Evolutionary conservation across 2,329 filamentous ascomycete species (phyloP), one percentile per base, ranked within the genome.

Genomic region (Ceratocystis destructans): DNA sequence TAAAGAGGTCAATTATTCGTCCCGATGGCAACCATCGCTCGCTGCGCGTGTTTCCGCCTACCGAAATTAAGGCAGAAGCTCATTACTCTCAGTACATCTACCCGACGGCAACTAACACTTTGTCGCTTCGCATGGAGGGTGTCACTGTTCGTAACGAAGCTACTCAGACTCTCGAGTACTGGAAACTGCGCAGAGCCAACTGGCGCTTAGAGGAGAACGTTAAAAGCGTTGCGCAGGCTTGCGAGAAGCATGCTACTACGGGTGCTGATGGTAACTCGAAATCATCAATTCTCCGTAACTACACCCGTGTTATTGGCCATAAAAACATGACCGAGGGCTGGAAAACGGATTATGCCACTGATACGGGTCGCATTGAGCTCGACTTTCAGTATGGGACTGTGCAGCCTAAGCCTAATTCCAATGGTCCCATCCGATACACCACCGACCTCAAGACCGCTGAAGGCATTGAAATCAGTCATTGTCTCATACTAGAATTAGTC

Each of bases 191-290:
- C 75, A 94, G 95, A 76, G 82, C 96, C 70, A 90, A 88, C 69
- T 99, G 93, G 93, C 86, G 89, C 70, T 87, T 99, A 64, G 92
- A 96, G 73, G 93, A 99, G 79, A 87, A 86, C 10, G 83, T 90
- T 74, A 88, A 87, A 76, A 86, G 87, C 46, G 80, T 93, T 48
- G 89, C 90, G 0, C 87, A 88, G 1, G 88, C 90, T 20, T 97
- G 94, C 77, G 73, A 81, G 45, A 88, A 87, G 74, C 94, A 97
- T 76, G 75, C 81, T 7, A 80, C 83, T 71, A 71, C 72, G 66
- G 31, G 22, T 17, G 80, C 82, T 17, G 71, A 75, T 20, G 73
- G 72, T 7, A 71, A 73, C 10, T 67, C 70, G 67, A 95, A 91
- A 76, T 53, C 64, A 4, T 64, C 59, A 89, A 88, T 88, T 6